Evolutionary conservation across 2,329 filamentous ascomycete species (phyloP), one percentile per base, ranked within the genome.

Genomic region (Tricladium varicosporioides): DNA sequence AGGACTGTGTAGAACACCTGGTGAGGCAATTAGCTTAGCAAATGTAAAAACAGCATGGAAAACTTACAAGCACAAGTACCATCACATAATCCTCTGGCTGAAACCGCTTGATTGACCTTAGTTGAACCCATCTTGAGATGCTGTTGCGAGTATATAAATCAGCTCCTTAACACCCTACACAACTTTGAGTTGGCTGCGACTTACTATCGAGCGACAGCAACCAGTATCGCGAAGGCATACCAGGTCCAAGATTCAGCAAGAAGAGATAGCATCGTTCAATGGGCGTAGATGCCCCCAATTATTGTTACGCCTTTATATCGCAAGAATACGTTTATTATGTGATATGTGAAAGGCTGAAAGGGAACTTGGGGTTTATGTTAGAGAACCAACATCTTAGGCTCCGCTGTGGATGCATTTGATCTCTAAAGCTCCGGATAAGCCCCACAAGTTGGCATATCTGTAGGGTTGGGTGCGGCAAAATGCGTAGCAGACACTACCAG

Each of bases 1-100:
- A 87, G 69, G 14, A 80, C 67, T 0, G 83, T 85, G 63, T 84
- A 82, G 65, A 74, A 75, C 0, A 67, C 45, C 76, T 78, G 40
- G 42, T 15, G 22, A 19, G 60, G 51, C 27, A 10, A 51, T 58
- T 40, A 57, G 51, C 15, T 43, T 33, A 14, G 54, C 11, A 33
- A 15, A 15, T 16, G 2, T 59, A 43, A 9, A 9, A 9, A 31
- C 18, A 19, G 48, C 31, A 53, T 18, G 27, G 14, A 22, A 10
- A 18, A 63, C 79, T 74, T 60, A 83, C 69, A 62, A 81, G 73
- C 3, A 79, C 78, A 36, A 80, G 69, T 2, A 81, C 2, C 78
- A 85, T 84, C 27, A 85, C 63, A 60, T 73, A 79, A 67, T 86
- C 83, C 58, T 86, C 82, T 2, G 69, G 19, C 62, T 84, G 80